Conservation (phyloP, 345 rosid genomes). For the Excoecaria cochinchinensis region DNA sequence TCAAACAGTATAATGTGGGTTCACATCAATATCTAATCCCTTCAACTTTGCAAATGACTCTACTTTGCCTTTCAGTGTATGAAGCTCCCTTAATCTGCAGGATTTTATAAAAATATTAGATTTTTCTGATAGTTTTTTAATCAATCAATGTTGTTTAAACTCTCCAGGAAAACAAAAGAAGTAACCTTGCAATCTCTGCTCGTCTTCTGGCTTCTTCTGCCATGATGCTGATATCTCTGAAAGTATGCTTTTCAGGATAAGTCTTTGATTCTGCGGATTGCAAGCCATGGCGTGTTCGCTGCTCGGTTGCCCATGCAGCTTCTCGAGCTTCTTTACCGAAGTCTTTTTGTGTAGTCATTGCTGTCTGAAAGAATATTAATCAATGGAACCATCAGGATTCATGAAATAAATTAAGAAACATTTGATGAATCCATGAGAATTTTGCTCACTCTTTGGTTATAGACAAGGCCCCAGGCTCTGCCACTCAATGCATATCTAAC, state of each 20-base stretch:
- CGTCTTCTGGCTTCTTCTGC: constrained; percentile 68
- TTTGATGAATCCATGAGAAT: neutral
- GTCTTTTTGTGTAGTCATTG: constrained; percentile 55
- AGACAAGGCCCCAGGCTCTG: constrained; percentile 65
- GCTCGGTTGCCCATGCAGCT: constrained; percentile 66
- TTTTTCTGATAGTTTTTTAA: too few relatives aligned
- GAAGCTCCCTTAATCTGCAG: constrained; percentile 58
- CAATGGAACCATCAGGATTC: neutral
- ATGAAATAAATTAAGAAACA: neutral
- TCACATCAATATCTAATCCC: constrained; percentile 57
- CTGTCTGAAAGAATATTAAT: constrained; percentile 36
- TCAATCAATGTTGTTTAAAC: too few relatives aligned
- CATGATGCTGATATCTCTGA: constrained; percentile 47
- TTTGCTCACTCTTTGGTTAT: constrained; percentile 59
- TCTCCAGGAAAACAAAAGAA: neutral
- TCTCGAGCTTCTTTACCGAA: constrained; percentile 57
- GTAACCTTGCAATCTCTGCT: constrained; percentile 61
- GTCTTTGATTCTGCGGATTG: constrained; percentile 36
- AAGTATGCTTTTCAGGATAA: constrained; percentile 40
- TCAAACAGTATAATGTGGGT: constrained; percentile 58
- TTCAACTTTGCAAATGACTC: constrained; percentile 60
- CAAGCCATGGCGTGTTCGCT: constrained; percentile 56
- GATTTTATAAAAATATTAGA: neutral
- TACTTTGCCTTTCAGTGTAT: constrained; percentile 61
- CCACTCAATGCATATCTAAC: constrained; percentile 79